phyloP scores from a whole-genome alignment of 1,284 basidiomycete species.

The Athelia psychrophila region DNA sequence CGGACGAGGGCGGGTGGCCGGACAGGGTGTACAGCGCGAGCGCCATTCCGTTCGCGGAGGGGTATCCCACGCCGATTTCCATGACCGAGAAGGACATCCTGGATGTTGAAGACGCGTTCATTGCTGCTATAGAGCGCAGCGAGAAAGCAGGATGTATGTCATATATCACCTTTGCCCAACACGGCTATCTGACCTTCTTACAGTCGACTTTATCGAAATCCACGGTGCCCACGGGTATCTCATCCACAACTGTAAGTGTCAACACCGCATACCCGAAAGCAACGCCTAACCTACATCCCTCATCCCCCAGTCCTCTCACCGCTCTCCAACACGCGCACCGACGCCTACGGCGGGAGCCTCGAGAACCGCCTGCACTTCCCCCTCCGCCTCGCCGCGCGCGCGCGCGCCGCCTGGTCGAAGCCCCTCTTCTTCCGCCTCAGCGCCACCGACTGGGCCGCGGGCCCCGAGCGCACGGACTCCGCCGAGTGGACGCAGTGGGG shows the following conservation, averaged over 20 bases:
- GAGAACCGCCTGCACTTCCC: constrained; percentile 73
- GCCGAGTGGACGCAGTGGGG: constrained; percentile 70
- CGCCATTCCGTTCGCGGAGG: constrained; percentile 46
- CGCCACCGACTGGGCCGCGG: constrained; percentile 78
- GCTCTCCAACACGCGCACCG: constrained; percentile 66
- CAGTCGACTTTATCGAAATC: constrained; percentile 81
- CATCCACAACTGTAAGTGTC: constrained; percentile 13
- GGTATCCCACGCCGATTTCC: constrained; percentile 48
- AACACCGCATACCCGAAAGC: too few relatives aligned
- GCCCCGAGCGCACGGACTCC: constrained; percentile 51
- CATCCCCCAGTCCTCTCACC: constrained; percentile 56
- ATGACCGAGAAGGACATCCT: constrained; percentile 56
- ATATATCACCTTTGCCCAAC: background rate
- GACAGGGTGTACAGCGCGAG: constrained; percentile 53
- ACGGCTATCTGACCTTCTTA: background rate
- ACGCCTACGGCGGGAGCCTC: constrained; percentile 72
- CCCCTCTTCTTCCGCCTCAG: constrained; percentile 77
- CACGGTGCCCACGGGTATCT: constrained; percentile 41
- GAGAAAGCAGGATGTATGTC: constrained; percentile 60
- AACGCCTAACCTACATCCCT: constrained; percentile 67
- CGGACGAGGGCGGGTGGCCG: constrained; percentile 57
- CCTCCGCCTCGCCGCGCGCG: constrained; percentile 50
- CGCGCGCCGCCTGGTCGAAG: constrained; percentile 60
- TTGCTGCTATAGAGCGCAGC: constrained; percentile 59
- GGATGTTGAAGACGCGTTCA: constrained; percentile 63